Evolutionary conservation across 208 protist species (phyloP), one percentile per base, ranked within the genome.

Genomic region (Leishmania tarentolae): DNA sequence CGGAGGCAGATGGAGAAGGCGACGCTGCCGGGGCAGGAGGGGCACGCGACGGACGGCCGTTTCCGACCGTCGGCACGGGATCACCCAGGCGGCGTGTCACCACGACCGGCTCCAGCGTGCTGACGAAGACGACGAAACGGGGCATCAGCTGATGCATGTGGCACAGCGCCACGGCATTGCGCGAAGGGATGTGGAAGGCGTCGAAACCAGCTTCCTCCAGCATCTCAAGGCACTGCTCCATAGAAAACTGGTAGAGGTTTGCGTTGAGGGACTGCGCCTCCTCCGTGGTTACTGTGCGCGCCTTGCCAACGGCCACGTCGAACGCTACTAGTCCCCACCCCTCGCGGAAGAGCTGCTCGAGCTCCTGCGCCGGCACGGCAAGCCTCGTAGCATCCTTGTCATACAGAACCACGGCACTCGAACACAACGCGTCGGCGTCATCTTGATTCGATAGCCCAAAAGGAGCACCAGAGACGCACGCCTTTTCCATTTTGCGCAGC

Each of bases 141-240:
- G 89, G 89, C 69, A 94, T 63, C 24, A 87, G 31, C 78, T 94
- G 91, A 57, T 85, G 74, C 73, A 85, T 76, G 79, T 92, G 78
- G 83, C 83, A 92, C 68, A 95, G 50, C 65, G 85, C 88, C 69
- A 92, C 86, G 2, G 88, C 89, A 75, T 88, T 86, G 59, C 81
- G 83, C 63, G 81, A 78, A 42, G 79, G 78, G 44, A 95, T 79
- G 44, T 72, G 65, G 53, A 95, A 85, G 63, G 85, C 83, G 82
- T 95, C 90, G 82, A 90, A 95, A 56, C 90, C 90, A 28, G 87
- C 92, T 50, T 91, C 88, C 61, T 87, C 59, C 72, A 95, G 87
- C 83, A 92, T 91, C 63, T 89, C 89, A 47, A 88, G 80, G 75
- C 90, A 95, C 82, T 95, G 84, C 75, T 80, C 81, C 83, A 88